Evolutionary conservation across 164 flowering plant species (phyloP).

Genomic region (Nelumbo lutea): DNA sequence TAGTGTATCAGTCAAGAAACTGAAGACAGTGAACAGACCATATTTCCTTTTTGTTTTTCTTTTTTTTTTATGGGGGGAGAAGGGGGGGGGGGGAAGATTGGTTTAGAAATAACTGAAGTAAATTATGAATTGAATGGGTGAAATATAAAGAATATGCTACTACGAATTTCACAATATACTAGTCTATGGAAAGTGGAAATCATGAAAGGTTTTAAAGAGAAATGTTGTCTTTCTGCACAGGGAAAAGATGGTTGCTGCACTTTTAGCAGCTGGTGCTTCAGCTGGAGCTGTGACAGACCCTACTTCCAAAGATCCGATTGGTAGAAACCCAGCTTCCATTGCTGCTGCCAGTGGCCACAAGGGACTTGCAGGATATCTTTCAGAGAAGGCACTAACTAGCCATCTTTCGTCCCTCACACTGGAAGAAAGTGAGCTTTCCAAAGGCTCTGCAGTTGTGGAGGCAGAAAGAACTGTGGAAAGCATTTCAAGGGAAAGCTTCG

Average conservation of each 20-base stretch:
- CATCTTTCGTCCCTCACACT: conserved; percentile 80
- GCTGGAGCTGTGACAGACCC: conserved; percentile 96
- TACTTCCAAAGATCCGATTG: conserved; percentile 57
- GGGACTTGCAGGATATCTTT: conserved; percentile 96
- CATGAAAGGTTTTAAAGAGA: background rate
- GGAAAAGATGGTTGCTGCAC: conserved; percentile 94
- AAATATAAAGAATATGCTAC: too few species aligned
- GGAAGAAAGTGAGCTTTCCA: conserved; percentile 74
- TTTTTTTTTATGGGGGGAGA: too few species aligned
- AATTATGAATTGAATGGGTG: too few species aligned
- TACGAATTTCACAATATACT: too few species aligned
- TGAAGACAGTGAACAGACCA: too few species aligned
- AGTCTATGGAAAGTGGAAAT: background rate
- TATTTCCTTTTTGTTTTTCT: too few species aligned
- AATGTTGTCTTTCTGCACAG: conserved; percentile 29
- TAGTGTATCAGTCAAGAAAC: too few species aligned
- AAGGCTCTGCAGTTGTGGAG: conserved; percentile 63
- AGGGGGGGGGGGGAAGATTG: too few species aligned
- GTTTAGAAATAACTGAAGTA: too few species aligned
- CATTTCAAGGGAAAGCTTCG: conserved; percentile 29
- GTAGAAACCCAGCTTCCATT: conserved; percentile 73
- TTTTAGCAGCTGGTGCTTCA: conserved; percentile 84
- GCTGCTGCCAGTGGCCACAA: conserved; percentile 70
- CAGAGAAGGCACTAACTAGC: conserved; percentile 79
- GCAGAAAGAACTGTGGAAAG: conserved; percentile 67